Percentiles rank a stretch among this genome's conserved stretches.
phyloP scores from a whole-genome alignment of 2,329 filamentous ascomycete species.

The Coniella lustricola region DNA sequence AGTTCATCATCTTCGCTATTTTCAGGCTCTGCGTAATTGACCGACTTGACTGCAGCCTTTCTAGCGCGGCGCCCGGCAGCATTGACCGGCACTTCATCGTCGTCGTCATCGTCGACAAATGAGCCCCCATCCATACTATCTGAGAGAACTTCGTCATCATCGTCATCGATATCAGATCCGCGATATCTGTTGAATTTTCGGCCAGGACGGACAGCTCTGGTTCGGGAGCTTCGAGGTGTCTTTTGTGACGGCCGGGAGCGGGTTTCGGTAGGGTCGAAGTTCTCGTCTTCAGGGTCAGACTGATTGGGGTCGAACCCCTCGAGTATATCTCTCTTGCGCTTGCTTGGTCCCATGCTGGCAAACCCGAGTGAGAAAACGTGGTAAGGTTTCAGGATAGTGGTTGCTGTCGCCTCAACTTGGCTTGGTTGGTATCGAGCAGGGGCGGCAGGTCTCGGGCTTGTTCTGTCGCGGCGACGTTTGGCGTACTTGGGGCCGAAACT shows the following conservation, averaged over 20 bases:
- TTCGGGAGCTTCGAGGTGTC: constrained; percentile 26
- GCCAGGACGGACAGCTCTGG: constrained; percentile 22
- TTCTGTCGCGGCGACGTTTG: no score
- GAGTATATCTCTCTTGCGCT: constrained; percentile 49
- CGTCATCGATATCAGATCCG: constrained; percentile 57
- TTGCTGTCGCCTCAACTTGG: neutral
- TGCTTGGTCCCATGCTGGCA: constrained; percentile 34
- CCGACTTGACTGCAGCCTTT: constrained; percentile 37
- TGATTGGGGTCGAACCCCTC: constrained; percentile 59
- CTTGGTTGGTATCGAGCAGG: no score
- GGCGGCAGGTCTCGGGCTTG: no score
- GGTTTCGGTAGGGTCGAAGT: constrained; percentile 51
- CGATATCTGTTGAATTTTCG: constrained; percentile 37
- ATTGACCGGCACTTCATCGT: constrained; percentile 35
- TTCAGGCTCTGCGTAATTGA: constrained; percentile 38
- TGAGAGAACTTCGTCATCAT: constrained; percentile 49
- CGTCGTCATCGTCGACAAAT: constrained; percentile 39
- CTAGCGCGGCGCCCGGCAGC: constrained; percentile 42
- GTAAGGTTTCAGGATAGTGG: neutral
- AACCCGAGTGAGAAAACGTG: neutral
- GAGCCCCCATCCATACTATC: constrained; percentile 47
- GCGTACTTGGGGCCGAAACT: no score
- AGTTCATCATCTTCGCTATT: constrained; percentile 34
- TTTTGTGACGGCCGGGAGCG: constrained; percentile 34
- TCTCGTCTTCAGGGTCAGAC: constrained; percentile 59